phyloP scores from a whole-genome alignment of 1,284 basidiomycete species.

The Ganoderma sp. region DNA sequence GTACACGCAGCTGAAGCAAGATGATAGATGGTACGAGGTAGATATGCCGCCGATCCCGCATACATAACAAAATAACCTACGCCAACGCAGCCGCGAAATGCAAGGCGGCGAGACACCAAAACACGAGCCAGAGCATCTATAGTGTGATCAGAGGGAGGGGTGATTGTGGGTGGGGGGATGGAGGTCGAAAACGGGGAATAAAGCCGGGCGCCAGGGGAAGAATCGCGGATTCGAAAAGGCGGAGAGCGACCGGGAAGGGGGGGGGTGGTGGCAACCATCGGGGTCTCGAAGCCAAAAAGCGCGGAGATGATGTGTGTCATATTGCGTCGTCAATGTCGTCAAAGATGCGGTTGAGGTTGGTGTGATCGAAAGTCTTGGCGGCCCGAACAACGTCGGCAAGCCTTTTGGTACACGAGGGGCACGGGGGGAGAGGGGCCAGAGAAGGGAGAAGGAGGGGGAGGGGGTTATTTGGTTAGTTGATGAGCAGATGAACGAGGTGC shows the following conservation, averaged over 20 bases:
- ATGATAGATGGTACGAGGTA: background rate
- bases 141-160: background rate
- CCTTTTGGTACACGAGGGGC: background rate
- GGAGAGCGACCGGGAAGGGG: background rate
- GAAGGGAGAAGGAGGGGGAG: background rate
- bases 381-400: background rate
- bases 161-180: background rate
- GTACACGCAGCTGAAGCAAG: slow-evolving; percentile 4
- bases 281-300: background rate
- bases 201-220: background rate
- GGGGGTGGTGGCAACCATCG: background rate
- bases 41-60: background rate
- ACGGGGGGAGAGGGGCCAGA: background rate
- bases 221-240: background rate
- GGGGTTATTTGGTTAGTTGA: background rate
- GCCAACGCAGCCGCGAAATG: background rate
- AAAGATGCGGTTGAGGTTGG: background rate
- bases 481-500: background rate
- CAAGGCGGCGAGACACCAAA: background rate
- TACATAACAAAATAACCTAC: slow-evolving; percentile 8
- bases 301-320: slow-evolving; percentile 6
- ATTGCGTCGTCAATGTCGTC: slow-evolving; percentile 23
- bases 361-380: background rate
- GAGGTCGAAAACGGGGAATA: background rate
- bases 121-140: background rate